Base-by-base conservation (phyloP, 1,284 basidiomycete species). In the Clitocybe nebularis region DNA sequence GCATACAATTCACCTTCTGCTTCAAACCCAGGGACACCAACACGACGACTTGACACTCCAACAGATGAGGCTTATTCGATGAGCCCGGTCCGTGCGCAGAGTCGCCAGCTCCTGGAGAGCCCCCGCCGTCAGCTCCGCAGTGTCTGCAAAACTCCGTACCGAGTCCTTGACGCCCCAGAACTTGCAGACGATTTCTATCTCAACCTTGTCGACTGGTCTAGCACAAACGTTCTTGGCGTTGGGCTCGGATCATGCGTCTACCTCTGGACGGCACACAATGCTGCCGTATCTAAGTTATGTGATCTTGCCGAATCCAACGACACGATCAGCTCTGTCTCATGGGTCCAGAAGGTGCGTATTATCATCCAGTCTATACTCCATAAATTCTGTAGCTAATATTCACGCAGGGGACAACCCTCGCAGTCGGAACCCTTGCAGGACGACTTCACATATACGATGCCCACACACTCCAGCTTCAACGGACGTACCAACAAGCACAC, bases 181-280 rank as follows among this genome's bases (percentile, higher is more conserved):
- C 80, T 99, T 4, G 89, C 89, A 50, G 95, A 99, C 62, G 96
- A 99, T 61, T 99, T 97, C 64, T 99, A 99, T 58, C 84, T 99
- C 49, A 99, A 99, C 57, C 76, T 99, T 11, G 93, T 99, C 11
- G 95, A 98, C 51, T 99, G 96, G 95, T 93, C 89, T 1, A 87
- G 84, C 40, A 93, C 90, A 5, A 97, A 99, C 59, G 82, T 97
- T 0, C 79, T 99, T 0, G 93, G 89, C 8, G 96, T 99, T 2
- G 96, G 94, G 0, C 74, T 99, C 3, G 91, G 89, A 3, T 75
- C 83, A 0, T 93, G 91, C 49, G 94, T 99, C 3, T 99, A 99
- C 61, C 79, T 98, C 1, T 99, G 96, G 96, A 91, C 88, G 8
- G 96, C 95, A 7, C 85, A 93, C 51, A 96, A 92, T 41, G 91